phyloP scores from a whole-genome alignment of 2,329 filamentous ascomycete genomes.

The Aspergillus pseudonomiae region DNA sequence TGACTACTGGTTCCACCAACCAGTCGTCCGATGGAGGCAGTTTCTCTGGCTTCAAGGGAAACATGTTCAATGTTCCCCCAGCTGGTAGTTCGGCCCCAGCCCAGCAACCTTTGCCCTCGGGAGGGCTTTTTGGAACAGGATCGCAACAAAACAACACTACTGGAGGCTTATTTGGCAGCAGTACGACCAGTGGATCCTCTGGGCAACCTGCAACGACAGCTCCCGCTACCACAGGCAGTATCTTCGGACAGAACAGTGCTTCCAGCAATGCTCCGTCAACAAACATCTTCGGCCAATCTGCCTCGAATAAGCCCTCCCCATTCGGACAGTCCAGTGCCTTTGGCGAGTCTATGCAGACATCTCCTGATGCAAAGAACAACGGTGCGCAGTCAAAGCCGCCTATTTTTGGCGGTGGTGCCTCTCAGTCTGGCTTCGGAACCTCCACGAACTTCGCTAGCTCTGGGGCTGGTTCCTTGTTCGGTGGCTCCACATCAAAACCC shows the following conservation, averaged over 20 bases:
- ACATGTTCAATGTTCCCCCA: constrained; percentile 34
- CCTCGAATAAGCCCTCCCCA: constrained; percentile 24
- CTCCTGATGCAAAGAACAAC: constrained; percentile 32
- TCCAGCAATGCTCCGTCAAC: constrained; percentile 19
- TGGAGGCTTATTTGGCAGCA: constrained; percentile 23
- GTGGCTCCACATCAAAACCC: constrained; percentile 21
- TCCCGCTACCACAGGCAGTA: constrained; percentile 20
- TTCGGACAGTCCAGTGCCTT: constrained; percentile 32
- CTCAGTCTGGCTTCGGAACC: constrained; percentile 22
- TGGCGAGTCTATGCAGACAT: constrained; percentile 39
- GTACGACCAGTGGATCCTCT: constrained; percentile 15
- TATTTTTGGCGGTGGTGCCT: constrained; percentile 25
- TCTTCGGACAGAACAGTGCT: constrained; percentile 26
- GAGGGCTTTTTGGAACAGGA: constrained; percentile 24
- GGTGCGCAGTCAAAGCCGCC: constrained; percentile 21
- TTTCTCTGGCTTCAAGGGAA: constrained; percentile 37
- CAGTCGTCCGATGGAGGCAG: constrained; percentile 23
- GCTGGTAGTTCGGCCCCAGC: constrained; percentile 23
- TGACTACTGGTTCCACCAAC: constrained; percentile 23
- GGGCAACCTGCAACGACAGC: constrained; percentile 20
- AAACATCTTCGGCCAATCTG: constrained; percentile 28
- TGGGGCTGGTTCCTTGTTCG: constrained; percentile 22
- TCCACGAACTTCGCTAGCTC: constrained; percentile 19
- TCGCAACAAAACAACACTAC: constrained; percentile 18
- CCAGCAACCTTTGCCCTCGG: constrained; percentile 26